Evolutionary conservation across 2,329 filamentous ascomycete genomes (phyloP).

Genomic region (Escovopsis sp.): DNA sequence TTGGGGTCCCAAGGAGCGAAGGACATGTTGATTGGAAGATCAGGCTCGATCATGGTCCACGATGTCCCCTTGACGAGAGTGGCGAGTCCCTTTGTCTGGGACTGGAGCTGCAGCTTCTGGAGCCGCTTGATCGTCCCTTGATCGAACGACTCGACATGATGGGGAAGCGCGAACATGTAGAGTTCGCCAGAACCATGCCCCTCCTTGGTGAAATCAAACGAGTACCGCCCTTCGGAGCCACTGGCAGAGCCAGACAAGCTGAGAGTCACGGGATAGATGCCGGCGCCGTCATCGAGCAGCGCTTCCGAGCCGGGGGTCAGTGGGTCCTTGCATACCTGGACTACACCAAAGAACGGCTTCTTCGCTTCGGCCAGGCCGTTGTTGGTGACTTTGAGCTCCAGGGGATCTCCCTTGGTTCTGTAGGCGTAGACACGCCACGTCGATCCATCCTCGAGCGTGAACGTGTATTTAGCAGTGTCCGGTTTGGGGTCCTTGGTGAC

Average conservation of each 20-base stretch:
- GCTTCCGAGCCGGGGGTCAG: slow-evolving; percentile 39
- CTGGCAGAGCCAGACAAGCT: slow-evolving; percentile 47
- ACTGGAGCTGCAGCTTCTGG: slow-evolving; percentile 49
- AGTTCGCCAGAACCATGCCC: slow-evolving; percentile 47
- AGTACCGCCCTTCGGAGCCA: slow-evolving; percentile 53
- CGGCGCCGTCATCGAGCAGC: slow-evolving; percentile 60
- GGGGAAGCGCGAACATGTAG: slow-evolving; percentile 78
- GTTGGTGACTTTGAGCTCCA: slow-evolving; percentile 54
- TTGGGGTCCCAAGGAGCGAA: slow-evolving; percentile 65
- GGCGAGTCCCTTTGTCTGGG: slow-evolving; percentile 73
- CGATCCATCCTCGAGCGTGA: slow-evolving; percentile 55
- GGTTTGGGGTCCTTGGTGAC: slow-evolving; percentile 40
- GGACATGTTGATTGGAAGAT: slow-evolving; percentile 58
- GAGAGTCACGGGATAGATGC: slow-evolving; percentile 55
- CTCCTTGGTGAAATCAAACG: slow-evolving; percentile 55
- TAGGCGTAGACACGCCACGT: slow-evolving; percentile 73
- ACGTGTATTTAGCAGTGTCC: slow-evolving; percentile 61
- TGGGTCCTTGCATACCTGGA: slow-evolving; percentile 75
- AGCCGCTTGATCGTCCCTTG: slow-evolving; percentile 32
- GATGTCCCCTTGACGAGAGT: slow-evolving; percentile 54
- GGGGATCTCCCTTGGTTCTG: slow-evolving; percentile 39
- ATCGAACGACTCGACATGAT: slow-evolving; percentile 69
- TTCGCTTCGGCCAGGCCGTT: slow-evolving; percentile 50
- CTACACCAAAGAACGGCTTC: slow-evolving; percentile 55
- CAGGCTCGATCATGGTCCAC: slow-evolving; percentile 64